phyloP scores from a whole-genome alignment of 2,329 filamentous ascomycete species.

The Fusarium praegraminearum region DNA sequence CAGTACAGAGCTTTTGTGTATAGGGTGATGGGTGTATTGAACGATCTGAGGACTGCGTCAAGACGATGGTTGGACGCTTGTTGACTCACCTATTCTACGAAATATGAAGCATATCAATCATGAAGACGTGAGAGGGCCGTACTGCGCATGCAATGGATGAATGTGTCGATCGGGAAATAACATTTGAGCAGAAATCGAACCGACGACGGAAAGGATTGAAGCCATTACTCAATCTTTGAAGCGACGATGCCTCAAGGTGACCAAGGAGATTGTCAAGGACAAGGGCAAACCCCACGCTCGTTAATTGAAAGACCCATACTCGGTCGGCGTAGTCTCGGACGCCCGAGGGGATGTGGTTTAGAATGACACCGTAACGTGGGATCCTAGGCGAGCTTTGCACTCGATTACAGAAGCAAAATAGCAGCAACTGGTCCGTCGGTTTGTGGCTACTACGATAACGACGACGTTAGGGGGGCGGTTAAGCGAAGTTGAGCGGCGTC shows the following conservation, averaged over 20 bases:
- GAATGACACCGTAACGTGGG: constrained; percentile 2
- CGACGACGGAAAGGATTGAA: not conserved
- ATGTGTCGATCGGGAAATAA: not conserved
- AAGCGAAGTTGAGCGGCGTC: constrained; percentile 1
- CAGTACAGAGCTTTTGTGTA: not conserved
- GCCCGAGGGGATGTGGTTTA: constrained; percentile 28
- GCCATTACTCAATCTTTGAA: not conserved
- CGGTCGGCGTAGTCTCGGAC: constrained; percentile 37
- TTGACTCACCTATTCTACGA: constrained; percentile 24
- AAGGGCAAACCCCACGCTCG: constrained; percentile 14
- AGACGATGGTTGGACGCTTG: not conserved
- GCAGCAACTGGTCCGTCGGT: not conserved
- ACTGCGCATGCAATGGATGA: not conserved
- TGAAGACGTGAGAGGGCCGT: constrained; percentile 4
- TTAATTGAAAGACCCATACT: constrained; percentile 10
- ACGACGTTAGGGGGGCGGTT: not conserved
- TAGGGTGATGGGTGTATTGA: constrained; percentile 5
- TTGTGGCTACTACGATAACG: constrained; percentile 9
- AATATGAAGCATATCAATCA: not conserved
- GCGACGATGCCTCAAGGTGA: not conserved
- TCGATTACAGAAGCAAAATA: constrained; percentile 13
- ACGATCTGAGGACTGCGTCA: not conserved
- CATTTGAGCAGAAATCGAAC: not conserved
- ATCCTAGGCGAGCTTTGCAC: not conserved
- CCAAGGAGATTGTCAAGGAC: not conserved